Base-by-base conservation (phyloP, 1,284 basidiomycete genomes). In the Cryptococcus jaspeensis region DNA sequence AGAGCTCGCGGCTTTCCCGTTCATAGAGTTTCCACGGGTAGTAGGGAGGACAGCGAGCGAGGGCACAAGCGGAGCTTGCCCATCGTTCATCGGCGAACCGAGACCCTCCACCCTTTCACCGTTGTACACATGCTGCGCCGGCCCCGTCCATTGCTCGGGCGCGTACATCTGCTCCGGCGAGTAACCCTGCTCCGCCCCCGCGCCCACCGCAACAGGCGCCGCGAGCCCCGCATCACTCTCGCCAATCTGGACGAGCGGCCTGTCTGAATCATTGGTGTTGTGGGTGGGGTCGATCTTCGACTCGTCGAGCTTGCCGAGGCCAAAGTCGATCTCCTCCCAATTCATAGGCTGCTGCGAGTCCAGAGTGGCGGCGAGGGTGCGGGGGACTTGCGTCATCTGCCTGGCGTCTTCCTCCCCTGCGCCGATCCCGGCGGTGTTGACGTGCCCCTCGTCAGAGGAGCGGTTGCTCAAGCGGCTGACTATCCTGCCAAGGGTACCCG, bases 271-370 rank as follows among this genome's bases (percentile, higher is more conserved):
- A 32, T 32, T 4, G 28, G n/a, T n/a, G n/a, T 9, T n/a, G n/a
- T n/a, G 36, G 56, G 57, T 13, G 60, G 59, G 16, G 50, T 48
- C n/a, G 28, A 56, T 48, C 41, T 41, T 57, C 38, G 59, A 60
- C 62, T 72, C 70, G 61, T 78, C 76, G 45, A 78, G 49, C 55
- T 69, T 64, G 46, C 75, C 75, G 25, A 78, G 66, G 37, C 76
- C 75, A 61, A 78, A 78, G 61, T 78, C 76, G 49, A 78, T 76
- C 52, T 77, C 75, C 61, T 78, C 76, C 75, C 76, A 78, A 44
- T 71, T 71, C 61, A 66, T 58, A 12, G 56, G 56, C 50, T 61
- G 59, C 49, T 38, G 48, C 50, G 20, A 23, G 38, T 50, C 52
- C 48, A 55, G 36, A 25, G 40, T 43, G 39, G 53, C 23, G 32